Percentiles rank a stretch among this genome's conserved stretches.
These are phyloP conservation scores for Yarrowia sp. DNA, from an alignment of 805 yeast species.

Conservation along the genomic window DNA sequence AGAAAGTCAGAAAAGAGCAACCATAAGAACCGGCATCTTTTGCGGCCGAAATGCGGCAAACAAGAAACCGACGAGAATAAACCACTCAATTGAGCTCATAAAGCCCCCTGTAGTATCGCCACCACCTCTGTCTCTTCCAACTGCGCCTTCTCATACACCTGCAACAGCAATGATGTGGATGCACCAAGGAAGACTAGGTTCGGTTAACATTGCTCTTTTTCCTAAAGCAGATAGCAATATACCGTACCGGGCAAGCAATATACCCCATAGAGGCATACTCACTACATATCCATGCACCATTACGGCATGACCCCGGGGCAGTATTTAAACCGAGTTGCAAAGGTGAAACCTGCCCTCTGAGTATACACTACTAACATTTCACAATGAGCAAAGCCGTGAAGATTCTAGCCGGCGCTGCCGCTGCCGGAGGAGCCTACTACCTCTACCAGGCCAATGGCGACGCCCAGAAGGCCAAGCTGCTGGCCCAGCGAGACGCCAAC, in stretches of 20 bases:
- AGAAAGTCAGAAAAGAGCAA: conserved; percentile 8
- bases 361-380: background rate
- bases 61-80: too few relatives aligned
- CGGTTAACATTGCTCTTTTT: conserved; percentile 22
- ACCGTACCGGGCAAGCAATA: background rate
- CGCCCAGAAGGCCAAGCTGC: conserved; percentile 42
- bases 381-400: conserved; percentile 41
- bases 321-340: conserved; percentile 4
- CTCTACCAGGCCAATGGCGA: conserved; percentile 42
- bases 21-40: background rate
- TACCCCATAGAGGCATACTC: background rate
- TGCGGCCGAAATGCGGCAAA: background rate
- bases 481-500: conserved; percentile 41
- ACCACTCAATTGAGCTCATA: background rate
- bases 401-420: conserved; percentile 41
- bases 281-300: conserved; percentile 6
- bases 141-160: background rate
- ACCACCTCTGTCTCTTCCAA: background rate
- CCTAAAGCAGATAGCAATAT: background rate
- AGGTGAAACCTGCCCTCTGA: conserved; percentile 11
- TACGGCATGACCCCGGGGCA: conserved; percentile 9
- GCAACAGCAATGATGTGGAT: conserved; percentile 30
- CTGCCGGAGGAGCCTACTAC: conserved; percentile 43
- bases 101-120: background rate
- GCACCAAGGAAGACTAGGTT: conserved; percentile 22